These are phyloP conservation scores for Effrenium voratum DNA, from an alignment of 73 alveolate genomes.

Conservation along the genomic window DNA sequence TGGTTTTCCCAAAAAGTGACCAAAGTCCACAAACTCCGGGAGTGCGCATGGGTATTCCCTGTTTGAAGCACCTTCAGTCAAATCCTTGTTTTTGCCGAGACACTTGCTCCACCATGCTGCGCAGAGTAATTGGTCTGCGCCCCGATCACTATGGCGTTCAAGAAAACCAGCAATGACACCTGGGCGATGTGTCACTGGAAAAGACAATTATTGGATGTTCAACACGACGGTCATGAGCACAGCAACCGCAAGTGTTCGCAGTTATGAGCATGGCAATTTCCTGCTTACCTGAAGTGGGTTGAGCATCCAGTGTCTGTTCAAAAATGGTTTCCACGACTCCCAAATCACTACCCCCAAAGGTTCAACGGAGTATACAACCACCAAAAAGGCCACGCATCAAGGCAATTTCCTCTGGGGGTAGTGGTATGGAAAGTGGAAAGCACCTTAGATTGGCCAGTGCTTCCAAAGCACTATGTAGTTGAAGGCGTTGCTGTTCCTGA, in stretches of 20 bases:
- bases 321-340: too few species aligned
- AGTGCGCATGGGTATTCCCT: neutral
- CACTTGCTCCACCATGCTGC: conserved; percentile 56
- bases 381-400: too few species aligned
- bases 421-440: too few species aligned
- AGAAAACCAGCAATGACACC: conserved; percentile 64
- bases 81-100: neutral
- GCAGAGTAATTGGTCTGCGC: conserved; percentile 89
- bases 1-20: neutral
- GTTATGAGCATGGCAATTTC: too few species aligned
- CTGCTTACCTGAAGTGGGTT: too few species aligned
- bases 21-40: neutral
- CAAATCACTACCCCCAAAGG: neutral
- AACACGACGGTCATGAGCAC: too few species aligned
- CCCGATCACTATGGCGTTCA: conserved; percentile 69
- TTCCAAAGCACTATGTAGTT: neutral
- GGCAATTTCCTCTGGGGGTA: too few species aligned
- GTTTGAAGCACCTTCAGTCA: neutral
- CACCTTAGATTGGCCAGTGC: neutral
- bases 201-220: neutral
- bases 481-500: conserved; percentile 48
- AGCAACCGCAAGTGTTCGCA: too few species aligned
- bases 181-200: too few species aligned
- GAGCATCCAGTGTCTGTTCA: too few species aligned
- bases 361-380: too few species aligned